Evolutionary conservation across 768 basidiomycete species (phyloP), one percentile per base, ranked within the genome.

Genomic region (Sistotremastrum suecicum): DNA sequence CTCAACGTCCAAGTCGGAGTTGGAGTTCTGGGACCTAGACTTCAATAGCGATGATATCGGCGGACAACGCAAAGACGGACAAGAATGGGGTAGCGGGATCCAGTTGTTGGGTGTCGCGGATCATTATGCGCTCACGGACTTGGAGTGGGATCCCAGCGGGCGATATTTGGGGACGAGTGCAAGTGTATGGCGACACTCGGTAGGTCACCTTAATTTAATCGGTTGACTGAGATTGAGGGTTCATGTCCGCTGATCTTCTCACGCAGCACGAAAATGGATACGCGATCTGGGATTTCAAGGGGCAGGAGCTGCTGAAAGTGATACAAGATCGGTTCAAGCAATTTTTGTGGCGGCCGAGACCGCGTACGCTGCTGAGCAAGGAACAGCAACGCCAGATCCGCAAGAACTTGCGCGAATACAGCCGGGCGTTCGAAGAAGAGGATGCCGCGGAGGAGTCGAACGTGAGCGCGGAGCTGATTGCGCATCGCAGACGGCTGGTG

Each of bases 1-100:
- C 30, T 92, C 88, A 6, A 83, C 88, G 7, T 80, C 75, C 56
- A 98, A 98, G 67, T 98, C 89, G 6, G 95, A 97, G 63, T 73
- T 99, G 31, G 94, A 98, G 60, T 99, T 98, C 66, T 99, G 88
- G 91, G 95, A 99, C 63, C 72, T 97, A 39, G 95, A 99, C 66
- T 92, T 95, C 60, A 81, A 75, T 52, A 65, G 63, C 30, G 70
- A 75, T 31, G 83, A 86, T 48, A 72, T 77, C 46, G 58, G 57
- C 7, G 63, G 63, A 7, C 66, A 67, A 37, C 63, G 66, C 33
- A 63, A 68, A 50, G 66, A 74, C 54, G 56, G 62, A 6, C 70
- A 72, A 52, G 92, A 94, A 41, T 89, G 87, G 78, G 91, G 86
- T 39, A 72, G 73, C 43, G 80, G 82, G 37, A 88, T 98, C 52